phyloP scores from a whole-genome alignment of 2,329 filamentous ascomycete genomes.

The Sclerotinia sclerotiorum region DNA sequence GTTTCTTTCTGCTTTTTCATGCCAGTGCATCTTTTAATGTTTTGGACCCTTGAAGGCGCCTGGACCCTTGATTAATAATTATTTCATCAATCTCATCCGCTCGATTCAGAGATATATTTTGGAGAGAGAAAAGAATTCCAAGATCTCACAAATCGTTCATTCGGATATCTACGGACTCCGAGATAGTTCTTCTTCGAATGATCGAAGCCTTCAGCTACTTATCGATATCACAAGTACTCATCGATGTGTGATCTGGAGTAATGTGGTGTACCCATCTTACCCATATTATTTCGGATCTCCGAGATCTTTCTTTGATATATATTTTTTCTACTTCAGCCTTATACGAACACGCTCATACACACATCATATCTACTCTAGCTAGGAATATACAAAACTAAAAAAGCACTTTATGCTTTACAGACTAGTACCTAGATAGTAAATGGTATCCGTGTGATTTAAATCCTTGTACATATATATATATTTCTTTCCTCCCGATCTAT shows the following conservation, averaged over 20 bases:
- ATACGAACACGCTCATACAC: neutral
- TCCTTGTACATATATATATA: no score
- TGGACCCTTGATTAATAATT: neutral
- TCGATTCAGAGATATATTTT: neutral
- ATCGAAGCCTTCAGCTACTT: neutral
- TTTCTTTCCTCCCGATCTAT: no score
- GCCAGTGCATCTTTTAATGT: neutral
- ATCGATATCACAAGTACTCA: neutral
- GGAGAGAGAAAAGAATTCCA: neutral
- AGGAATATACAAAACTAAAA: no score
- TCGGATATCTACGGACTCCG: neutral
- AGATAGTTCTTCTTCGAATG: no score
- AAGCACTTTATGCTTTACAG: no score
- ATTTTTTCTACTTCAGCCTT: neutral
- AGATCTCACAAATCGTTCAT: neutral
- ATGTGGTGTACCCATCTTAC: neutral
- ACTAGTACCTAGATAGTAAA: no score
- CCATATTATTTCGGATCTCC: neutral
- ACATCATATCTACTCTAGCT: no score
- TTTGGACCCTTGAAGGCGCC: neutral
- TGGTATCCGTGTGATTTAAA: no score
- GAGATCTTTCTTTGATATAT: no score
- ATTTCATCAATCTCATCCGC: neutral
- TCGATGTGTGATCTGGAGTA: neutral
- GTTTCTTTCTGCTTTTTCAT: neutral